A percentile compares a stretch with the other conserved stretches of the same genome.
phyloP scores from a whole-genome alignment of 352 stramenopile species.

The Globisporangium echinulatum region DNA sequence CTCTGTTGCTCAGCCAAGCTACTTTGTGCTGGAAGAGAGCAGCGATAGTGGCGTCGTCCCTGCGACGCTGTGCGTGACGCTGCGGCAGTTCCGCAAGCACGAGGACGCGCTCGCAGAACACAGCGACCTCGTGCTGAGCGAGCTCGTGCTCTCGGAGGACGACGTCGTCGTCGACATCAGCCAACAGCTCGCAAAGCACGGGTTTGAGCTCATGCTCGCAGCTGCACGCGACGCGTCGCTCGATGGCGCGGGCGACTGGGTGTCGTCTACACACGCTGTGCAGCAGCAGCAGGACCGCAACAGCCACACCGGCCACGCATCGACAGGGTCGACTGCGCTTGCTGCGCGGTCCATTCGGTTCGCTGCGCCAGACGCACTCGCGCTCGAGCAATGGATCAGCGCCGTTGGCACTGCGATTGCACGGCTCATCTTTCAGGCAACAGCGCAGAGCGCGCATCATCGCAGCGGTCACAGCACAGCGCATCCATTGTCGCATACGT shows the following conservation, averaged over 20 bases:
- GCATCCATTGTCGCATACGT: constrained; percentile 16
- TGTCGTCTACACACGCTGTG: background rate
- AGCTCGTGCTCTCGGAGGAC: constrained; percentile 40
- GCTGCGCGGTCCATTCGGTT: constrained; percentile 28
- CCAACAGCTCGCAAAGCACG: constrained; percentile 37
- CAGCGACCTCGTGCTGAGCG: constrained; percentile 23
- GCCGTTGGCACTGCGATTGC: constrained; percentile 41
- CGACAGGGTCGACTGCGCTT: background rate
- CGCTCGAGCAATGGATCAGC: constrained; percentile 42
- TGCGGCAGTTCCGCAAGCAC: constrained; percentile 47
- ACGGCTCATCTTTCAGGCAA: constrained; percentile 29
- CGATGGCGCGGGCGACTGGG: background rate
- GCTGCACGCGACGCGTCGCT: background rate
- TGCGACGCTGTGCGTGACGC: constrained; percentile 20
- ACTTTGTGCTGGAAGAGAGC: constrained; percentile 51
- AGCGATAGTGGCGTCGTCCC: background rate
- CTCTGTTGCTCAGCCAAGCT: constrained; percentile 19
- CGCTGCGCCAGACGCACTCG: constrained; percentile 21
- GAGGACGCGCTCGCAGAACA: constrained; percentile 17
- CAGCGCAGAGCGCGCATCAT: constrained; percentile 3
- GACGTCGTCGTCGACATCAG: constrained; percentile 54
- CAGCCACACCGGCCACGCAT: background rate
- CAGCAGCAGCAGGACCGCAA: background rate
- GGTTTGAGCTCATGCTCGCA: constrained; percentile 40
- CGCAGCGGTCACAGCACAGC: background rate